Base-by-base conservation (phyloP, 768 basidiomycete species). In the Vararia minispora region DNA sequence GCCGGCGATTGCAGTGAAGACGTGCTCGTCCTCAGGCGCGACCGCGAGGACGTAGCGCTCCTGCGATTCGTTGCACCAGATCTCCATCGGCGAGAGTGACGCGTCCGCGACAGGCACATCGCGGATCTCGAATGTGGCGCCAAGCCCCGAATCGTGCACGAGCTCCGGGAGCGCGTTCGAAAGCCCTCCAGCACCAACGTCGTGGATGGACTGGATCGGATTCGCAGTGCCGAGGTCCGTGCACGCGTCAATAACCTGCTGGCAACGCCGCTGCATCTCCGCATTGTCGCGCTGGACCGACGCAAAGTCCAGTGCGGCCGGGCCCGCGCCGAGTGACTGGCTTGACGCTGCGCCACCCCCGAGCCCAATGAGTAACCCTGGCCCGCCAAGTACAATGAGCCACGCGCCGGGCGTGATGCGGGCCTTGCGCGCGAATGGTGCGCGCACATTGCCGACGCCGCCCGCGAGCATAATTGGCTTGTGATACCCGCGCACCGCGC, bases 391-490 rank as follows among this genome's bases (percentile, higher is more conserved):
- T 0, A 98, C 90, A 43, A 97, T 71, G 39, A 99, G 70, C 58
- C 84, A 88, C 7, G 92, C 81, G 1, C 87, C 91, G 2, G 82
- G 69, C 0, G 68, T 64, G 52, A 99, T 90, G 43, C 61, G 59
- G 3, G 70, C 65, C 62, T 99, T 99, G 52, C 63, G 71, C 23
- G 92, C 78, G 50, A 86, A 92, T 45, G 71, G 62, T 4, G 83
- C 79, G 12, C 88, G 78, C 28, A 98, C 92, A 52, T 85, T 97
- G 4, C 95, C 95, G 46, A 91, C 76, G 18, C 95, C 95, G 14
- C 95, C 95, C 6, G 95, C 94, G 47, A 99, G 84, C 95, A 99
- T 99, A 65, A 99, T 95, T 11, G 95, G 95, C 58, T 99, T 99
- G 64, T 98, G 95, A 59, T 97, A 99, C 0, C 95, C 95, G 38